Base-by-base conservation (phyloP, 176 grass and related monocot species). In the Carex kokanica region DNA sequence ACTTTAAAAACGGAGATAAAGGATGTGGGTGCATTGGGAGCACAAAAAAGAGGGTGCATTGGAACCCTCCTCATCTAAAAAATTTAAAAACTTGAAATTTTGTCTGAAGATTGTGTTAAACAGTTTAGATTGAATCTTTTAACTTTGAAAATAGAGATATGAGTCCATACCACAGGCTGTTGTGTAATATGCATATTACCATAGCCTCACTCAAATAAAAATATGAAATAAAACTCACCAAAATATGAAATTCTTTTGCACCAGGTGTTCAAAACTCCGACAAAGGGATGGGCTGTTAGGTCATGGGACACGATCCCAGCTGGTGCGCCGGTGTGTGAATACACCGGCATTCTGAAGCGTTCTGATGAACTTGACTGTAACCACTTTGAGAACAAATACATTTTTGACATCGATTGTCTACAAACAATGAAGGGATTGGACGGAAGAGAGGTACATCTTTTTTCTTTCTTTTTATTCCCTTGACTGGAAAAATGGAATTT, bases 381-480 rank as follows among this genome's bases (percentile, higher is more conserved):
- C 55, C 65, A 77, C n/a, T 63, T 81, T 47, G 86, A 93, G 2
- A 95, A 95, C 38, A 95, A 89, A 17, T 98, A 95, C 40, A 81
- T 90, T 31, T 98, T 98, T 0, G 95, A 98, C 24, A 98, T 98
- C 18, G 95, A 98, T 41, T 98, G 95, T 80, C 79, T 95, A 54
- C 90, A 98, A 60, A 98, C 95, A 7, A 93, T 95, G 89, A 98
- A 95, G 65, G 95, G 92, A 18, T 57, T 98, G 18, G 95, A 98
- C 65, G 95, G 95, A 58, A 82, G 95, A 63, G 92, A 98, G 92
- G 95, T 98, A 83, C 59, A 24, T 64, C 1, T 75, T 66, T 78
- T 36, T 60, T 36, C 36, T 38, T 41, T 87, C 1, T 59, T 81
- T 81, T 78, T 83, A 51, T 78, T 8, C 52, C 49, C 64, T 83